Percentiles rank a stretch among this genome's conserved stretches.
These are phyloP conservation scores for Dictyostelium capitatum DNA, from an alignment of 78 protist species.

Conservation along the genomic window DNA sequence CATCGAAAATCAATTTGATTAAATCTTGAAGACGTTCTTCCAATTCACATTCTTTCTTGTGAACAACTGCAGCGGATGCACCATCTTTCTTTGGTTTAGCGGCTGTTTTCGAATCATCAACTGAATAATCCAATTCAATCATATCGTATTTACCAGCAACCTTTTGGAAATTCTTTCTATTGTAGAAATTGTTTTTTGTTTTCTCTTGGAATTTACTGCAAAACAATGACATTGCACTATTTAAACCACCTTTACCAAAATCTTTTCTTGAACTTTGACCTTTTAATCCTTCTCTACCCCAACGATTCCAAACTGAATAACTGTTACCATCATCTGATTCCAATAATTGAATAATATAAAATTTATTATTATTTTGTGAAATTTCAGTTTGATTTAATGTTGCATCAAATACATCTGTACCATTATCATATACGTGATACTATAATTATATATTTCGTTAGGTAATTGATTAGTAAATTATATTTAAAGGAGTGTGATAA, in stretches of 20 bases:
- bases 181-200: slow-evolving; percentile 70
- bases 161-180: slow-evolving; percentile 59
- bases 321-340: slow-evolving; percentile 52
- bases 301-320: slow-evolving; percentile 83
- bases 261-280: slow-evolving; percentile 12
- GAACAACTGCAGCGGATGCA: slow-evolving; percentile 16
- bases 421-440: slow-evolving; percentile 83
- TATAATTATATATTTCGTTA: not conserved
- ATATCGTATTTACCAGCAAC: slow-evolving; percentile 79
- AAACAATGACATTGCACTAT: slow-evolving; percentile 22
- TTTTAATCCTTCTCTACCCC: slow-evolving; percentile 88
- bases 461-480: not conserved
- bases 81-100: slow-evolving; percentile 1
- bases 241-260: not conserved
- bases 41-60: slow-evolving; percentile 39
- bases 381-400: slow-evolving; percentile 91
- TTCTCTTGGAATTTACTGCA: slow-evolving; percentile 79
- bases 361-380: slow-evolving; percentile 88
- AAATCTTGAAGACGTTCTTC: slow-evolving; percentile 80
- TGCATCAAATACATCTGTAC: slow-evolving; percentile 75
- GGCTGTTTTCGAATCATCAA: slow-evolving; percentile 20
- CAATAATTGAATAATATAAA: slow-evolving; percentile 89
- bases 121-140: slow-evolving; percentile 84
- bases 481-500: too few relatives aligned
- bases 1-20: slow-evolving; percentile 83